These are phyloP conservation scores for Mortierella claussenii DNA, from an alignment of 192 early-diverging fungal species.

Conservation along the genomic window DNA sequence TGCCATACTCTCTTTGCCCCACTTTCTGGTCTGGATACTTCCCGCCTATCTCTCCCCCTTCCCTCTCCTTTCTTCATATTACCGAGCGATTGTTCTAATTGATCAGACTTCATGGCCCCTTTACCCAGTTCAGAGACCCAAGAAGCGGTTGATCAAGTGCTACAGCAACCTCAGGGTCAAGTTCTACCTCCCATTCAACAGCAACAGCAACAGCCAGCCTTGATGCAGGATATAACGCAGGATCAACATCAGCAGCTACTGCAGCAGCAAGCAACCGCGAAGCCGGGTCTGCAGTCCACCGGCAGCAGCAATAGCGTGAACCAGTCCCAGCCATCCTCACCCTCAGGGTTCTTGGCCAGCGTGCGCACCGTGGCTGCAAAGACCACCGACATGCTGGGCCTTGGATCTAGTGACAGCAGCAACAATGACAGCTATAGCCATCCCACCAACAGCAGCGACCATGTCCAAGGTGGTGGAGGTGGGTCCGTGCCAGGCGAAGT, in stretches of 20 bases:
- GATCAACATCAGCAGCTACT: no score
- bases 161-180: no score
- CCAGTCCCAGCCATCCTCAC: not conserved
- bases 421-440: not conserved
- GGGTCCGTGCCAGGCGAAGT: not conserved
- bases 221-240: no score
- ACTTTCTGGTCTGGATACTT: no score
- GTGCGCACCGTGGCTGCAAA: conserved; percentile 12
- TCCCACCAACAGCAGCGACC: not conserved
- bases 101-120: no score
- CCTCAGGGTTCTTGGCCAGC: not conserved
- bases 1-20: no score
- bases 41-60: no score
- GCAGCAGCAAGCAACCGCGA: not conserved
- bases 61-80: no score
- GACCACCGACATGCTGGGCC: conserved; percentile 21
- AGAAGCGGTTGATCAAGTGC: no score
- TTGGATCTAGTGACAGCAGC: not conserved
- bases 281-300: not conserved
- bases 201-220: not conserved
- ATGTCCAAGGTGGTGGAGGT: not conserved
- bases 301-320: not conserved
- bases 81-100: no score
- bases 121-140: no score
- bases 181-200: no score